Base-by-base conservation (phyloP, 352 stramenopile species). In the Phytophthora hybrid region DNA sequence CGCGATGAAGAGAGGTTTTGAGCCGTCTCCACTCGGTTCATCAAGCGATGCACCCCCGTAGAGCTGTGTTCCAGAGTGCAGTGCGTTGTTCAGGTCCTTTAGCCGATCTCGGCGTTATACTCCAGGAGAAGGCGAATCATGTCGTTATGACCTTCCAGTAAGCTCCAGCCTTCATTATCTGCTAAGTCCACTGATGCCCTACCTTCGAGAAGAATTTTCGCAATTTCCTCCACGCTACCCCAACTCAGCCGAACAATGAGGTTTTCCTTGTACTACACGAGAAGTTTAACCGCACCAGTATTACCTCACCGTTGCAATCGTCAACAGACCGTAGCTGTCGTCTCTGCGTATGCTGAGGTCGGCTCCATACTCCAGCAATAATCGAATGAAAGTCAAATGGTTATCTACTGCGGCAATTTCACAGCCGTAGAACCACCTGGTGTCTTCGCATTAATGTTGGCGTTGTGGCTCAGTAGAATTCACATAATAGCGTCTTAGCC, bases 241-340 rank as follows among this genome's bases (percentile, higher is more conserved):
- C 16, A 31, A 11, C 14, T 32, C 3, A 58, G 34, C 49, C 59
- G 62, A 54, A 54, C n/a, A 29, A 71, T 49, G 19, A 75, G 16
- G 31, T 54, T 39, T 0, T 56, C 55, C 16, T 66, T 57, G 37
- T 63, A 49, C 7, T 63, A 34, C 9, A 71, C 34, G 10, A 75
- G 69, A 58, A 71, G 47, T 10, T 41, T 26, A 7, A 71, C 47
- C 1, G 71, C 49, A 0, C 46, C 47, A 21, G 34, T 13, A 47
- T 75, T 56, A 0, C 62, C 18, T 59, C 0, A 19, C 26, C 2
- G 47, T 47, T 13, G 62, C 69, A 16, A 58, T 53, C n/a, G 19
- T 54, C 23, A 75, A 49, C 4, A 61, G 69, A 5, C 47, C 29
- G 47, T 63, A 66, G 46, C 56, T 46, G 47, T 71, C 69, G 54